Conservation (phyloP, 2,329 filamentous ascomycete species). For the Ophiostoma perfectum region DNA sequence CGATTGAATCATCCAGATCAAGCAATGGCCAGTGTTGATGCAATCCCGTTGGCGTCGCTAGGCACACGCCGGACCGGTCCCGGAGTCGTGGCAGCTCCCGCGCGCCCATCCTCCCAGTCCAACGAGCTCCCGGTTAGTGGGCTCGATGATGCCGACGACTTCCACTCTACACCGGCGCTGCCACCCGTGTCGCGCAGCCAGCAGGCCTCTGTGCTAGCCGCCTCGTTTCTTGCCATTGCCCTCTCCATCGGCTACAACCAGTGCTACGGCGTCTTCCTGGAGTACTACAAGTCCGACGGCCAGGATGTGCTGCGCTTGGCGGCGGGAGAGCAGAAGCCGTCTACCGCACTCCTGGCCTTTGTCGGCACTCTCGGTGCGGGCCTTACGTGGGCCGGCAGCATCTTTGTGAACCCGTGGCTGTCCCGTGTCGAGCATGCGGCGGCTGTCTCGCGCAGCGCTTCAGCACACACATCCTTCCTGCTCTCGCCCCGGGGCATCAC, state of each 20-base stretch:
- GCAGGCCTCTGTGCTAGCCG: slow-evolving; percentile 40
- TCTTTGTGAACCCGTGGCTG: slow-evolving; percentile 45
- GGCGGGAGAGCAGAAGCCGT: slow-evolving; percentile 30
- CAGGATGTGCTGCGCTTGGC: slow-evolving; percentile 36
- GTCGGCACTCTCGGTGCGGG: slow-evolving; percentile 45
- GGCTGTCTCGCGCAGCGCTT: not conserved
- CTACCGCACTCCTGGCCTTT: slow-evolving; percentile 43
- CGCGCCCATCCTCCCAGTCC: not conserved
- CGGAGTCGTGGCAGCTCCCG: slow-evolving; percentile 1
- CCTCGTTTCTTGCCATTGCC: slow-evolving; percentile 41
- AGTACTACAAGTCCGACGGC: slow-evolving; percentile 41
- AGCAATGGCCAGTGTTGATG: slow-evolving; percentile 14
- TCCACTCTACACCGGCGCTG: slow-evolving; percentile 24
- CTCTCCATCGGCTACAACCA: slow-evolving; percentile 48
- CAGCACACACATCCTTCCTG: not conserved
- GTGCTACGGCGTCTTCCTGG: slow-evolving; percentile 45
- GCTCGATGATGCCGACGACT: slow-evolving; percentile 17
- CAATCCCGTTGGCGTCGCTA: slow-evolving; percentile 3
- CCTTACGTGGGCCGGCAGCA: slow-evolving; percentile 46
- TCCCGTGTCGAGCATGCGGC: slow-evolving; percentile 36
- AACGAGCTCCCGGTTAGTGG: not conserved
- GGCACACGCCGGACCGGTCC: slow-evolving; percentile 19
- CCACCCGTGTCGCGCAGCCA: slow-evolving; percentile 37
- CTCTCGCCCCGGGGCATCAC: slow-evolving; percentile 35
- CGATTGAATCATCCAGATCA: not conserved